Conservation (phyloP, 495 filamentous ascomycete genomes). For the Neurospora sp. region DNA sequence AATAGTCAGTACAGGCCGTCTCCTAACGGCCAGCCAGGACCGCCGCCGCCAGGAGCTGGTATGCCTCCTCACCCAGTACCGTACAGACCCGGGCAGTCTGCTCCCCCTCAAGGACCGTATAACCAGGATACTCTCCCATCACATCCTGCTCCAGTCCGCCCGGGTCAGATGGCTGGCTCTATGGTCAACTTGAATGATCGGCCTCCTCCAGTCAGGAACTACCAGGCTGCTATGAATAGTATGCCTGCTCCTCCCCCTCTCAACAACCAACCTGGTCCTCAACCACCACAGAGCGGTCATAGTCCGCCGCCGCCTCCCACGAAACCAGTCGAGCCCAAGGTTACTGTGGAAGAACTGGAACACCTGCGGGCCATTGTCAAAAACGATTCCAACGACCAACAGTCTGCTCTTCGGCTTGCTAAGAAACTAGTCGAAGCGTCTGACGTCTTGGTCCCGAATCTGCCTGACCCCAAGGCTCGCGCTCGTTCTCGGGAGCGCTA, state of each 20-base stretch:
- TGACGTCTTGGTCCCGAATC: conserved; percentile 57
- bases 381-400: conserved; percentile 60
- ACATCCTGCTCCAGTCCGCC: conserved; percentile 73
- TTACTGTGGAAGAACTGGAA: conserved; percentile 73
- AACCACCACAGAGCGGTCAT: conserved; percentile 17
- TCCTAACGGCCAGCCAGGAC: conserved; percentile 18
- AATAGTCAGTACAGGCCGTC: conserved; percentile 16
- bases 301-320: conserved; percentile 15
- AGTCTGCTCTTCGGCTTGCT: conserved; percentile 60
- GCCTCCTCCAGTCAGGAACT: conserved; percentile 66
- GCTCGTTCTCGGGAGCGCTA: conserved; percentile 76
- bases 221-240: conserved; percentile 36
- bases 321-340: conserved; percentile 38
- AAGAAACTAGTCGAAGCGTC: conserved; percentile 84
- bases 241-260: neutral
- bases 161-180: conserved; percentile 55
- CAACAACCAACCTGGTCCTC: neutral
- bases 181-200: conserved; percentile 42
- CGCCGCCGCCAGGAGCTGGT: conserved; percentile 19
- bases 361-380: conserved; percentile 56
- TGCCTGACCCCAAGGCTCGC: conserved; percentile 65
- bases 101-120: conserved; percentile 12
- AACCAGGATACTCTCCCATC: conserved; percentile 54
- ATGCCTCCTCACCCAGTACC: conserved; percentile 24
- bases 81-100: conserved; percentile 22